These are phyloP conservation scores for Pythium plurisporium DNA, from an alignment of 352 stramenopile genomes.

Conservation along the genomic window DNA sequence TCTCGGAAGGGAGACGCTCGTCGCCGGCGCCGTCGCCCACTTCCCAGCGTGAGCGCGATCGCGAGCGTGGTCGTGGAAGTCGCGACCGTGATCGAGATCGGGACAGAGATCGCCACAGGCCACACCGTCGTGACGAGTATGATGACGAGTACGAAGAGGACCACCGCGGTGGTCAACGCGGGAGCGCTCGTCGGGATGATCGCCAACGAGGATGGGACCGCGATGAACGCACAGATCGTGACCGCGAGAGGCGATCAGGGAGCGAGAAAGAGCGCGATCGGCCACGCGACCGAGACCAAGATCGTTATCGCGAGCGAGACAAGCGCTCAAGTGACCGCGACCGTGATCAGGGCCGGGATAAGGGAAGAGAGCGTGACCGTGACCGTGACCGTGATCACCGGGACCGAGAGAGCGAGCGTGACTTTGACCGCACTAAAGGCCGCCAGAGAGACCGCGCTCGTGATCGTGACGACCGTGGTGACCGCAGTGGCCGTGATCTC, in stretches of 20 bases:
- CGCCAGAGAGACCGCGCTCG: background rate
- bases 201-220: slow-evolving; percentile 17
- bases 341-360: slow-evolving; percentile 4
- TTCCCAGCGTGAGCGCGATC: slow-evolving; percentile 1
- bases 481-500: background rate
- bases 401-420: background rate
- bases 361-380: slow-evolving; percentile 3
- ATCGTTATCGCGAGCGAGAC: slow-evolving; percentile 11
- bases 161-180: slow-evolving; percentile 8
- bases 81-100: background rate
- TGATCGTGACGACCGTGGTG: background rate
- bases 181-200: slow-evolving; percentile 20
- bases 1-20: slow-evolving; percentile 11
- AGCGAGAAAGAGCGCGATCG: background rate
- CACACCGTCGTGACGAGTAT: slow-evolving; percentile 1
- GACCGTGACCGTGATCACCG: background rate
- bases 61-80: background rate
- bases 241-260: background rate
- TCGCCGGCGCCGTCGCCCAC: slow-evolving; percentile 21
- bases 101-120: background rate
- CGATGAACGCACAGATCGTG: slow-evolving; percentile 8
- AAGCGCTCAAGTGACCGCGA: background rate
- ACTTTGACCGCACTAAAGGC: background rate
- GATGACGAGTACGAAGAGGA: slow-evolving; percentile 6
- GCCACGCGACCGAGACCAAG: slow-evolving; percentile 19